Base-by-base conservation (phyloP, 192 early-diverging fungal species). In the Coemansia aciculifera region DNA sequence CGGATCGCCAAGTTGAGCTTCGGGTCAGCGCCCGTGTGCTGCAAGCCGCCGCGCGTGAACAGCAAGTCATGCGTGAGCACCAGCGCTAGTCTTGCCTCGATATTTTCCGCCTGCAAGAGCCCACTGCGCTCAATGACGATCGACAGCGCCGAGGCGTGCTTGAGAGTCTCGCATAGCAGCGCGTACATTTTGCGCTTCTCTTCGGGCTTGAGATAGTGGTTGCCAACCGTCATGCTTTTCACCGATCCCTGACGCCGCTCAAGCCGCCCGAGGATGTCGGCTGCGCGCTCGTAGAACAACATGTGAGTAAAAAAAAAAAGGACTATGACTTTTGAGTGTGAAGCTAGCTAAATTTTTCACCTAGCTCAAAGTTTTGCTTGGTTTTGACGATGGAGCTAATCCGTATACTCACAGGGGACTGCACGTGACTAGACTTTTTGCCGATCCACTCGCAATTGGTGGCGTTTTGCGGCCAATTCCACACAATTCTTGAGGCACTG, bases 121-220 rank as follows among this genome's bases (percentile, higher is more conserved):
- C 43, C 38, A 65, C 70, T 75, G 46, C 63, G 61, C 43, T 63
- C 61, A 21, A 85, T 39, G 13, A 81, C 59, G 11, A 19, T 38
- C 7, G 43, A 39, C 15, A 85, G 76, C 12, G 69, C 73, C 64
- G 75, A 66, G 29, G 71, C 60, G 42, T 73, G 88, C 84, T 95
- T 95, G 38, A 98, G 84, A 1, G 95, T 93, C 77, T 98, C 93
- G 85, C 95, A 95, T 36, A 98, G 87, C 61, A 98, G 78, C 3
- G 93, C 95, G 61, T 94, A 95, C 82, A 95, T 87, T 49, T 86
- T 85, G 68, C 93, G 94, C 84, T 96, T 96, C 61, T 91, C 84
- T 10, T 85, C 81, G 32, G 69, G n/a, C 24, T 62, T 57, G 39
- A 92, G 84, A 38, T 84, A 68, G 42, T 77, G 66, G 79, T 88